Percentiles rank a stretch among this genome's conserved stretches.
phyloP scores from a whole-genome alignment of 1,139 yeast genomes.

The Yamadazyma oceani region DNA sequence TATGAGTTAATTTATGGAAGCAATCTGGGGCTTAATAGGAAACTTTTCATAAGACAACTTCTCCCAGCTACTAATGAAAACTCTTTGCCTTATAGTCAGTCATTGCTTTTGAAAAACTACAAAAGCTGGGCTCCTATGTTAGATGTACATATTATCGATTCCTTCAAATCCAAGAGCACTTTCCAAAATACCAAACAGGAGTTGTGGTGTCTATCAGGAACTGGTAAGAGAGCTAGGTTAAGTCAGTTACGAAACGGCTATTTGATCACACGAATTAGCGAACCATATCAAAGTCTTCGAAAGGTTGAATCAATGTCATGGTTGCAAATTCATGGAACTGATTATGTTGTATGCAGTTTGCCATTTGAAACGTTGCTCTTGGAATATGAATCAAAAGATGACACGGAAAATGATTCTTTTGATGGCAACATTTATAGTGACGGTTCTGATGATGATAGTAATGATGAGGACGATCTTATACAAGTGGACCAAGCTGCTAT shows the following conservation, averaged over 20 bases:
- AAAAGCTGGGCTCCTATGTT: slow-evolving; percentile 53
- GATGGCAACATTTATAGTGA: background rate
- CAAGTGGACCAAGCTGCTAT: slow-evolving; percentile 27
- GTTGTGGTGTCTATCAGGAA: slow-evolving; percentile 50
- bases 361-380: slow-evolving; percentile 40
- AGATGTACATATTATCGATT: slow-evolving; percentile 39
- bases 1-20: slow-evolving; percentile 33
- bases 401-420: slow-evolving; percentile 24
- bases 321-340: slow-evolving; percentile 15
- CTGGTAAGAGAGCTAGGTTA: slow-evolving; percentile 36
- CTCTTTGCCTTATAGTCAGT: slow-evolving; percentile 15
- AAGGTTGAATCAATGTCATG: slow-evolving; percentile 25
- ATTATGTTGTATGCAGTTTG: slow-evolving; percentile 34
- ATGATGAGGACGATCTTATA: slow-evolving; percentile 19
- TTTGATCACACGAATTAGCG: slow-evolving; percentile 25
- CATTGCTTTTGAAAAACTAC: slow-evolving; percentile 21
- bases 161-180: slow-evolving; percentile 20
- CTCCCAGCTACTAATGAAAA: slow-evolving; percentile 11
- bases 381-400: slow-evolving; percentile 26
- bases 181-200: slow-evolving; percentile 31
- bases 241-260: slow-evolving; percentile 43
- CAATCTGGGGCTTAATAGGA: slow-evolving; percentile 35
- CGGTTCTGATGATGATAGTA: slow-evolving; percentile 3
- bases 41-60: slow-evolving; percentile 21
- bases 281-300: slow-evolving; percentile 29